These are phyloP conservation scores for Saccharomyces uvarum DNA, from an alignment of 1,139 yeast genomes.

Conservation along the genomic window DNA sequence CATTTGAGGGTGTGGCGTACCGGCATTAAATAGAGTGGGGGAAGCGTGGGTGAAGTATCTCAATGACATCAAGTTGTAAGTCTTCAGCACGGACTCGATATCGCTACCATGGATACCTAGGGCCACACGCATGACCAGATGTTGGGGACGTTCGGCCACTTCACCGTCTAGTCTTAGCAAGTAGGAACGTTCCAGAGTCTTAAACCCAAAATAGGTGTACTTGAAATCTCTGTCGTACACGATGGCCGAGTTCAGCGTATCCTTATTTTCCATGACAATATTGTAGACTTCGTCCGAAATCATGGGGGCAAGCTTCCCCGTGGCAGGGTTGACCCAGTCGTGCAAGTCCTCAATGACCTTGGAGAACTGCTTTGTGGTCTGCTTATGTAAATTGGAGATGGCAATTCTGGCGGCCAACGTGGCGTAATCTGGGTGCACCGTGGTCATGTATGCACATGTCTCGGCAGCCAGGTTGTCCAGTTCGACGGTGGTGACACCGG, in stretches of 20 bases:
- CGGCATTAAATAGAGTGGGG: constrained; percentile 84
- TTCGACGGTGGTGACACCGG: constrained; percentile 93
- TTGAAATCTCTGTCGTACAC: constrained; percentile 77
- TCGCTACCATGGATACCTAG: constrained; percentile 79
- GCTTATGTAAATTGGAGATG: constrained; percentile 90
- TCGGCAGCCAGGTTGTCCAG: constrained; percentile 95
- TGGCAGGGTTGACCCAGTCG: constrained; percentile 67
- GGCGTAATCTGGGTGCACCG: constrained; percentile 95
- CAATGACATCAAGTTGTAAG: constrained; percentile 77
- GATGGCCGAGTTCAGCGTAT: constrained; percentile 71
- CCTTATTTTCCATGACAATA: constrained; percentile 54
- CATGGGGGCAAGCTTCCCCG: constrained; percentile 68
- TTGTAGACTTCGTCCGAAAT: constrained; percentile 64
- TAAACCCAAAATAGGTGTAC: constrained; percentile 80
- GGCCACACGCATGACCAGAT: constrained; percentile 81
- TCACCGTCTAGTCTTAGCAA: constrained; percentile 61
- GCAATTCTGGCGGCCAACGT: constrained; percentile 94
- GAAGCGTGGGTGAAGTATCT: constrained; percentile 84
- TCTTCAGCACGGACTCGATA: constrained; percentile 63
- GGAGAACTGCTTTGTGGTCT: constrained; percentile 83
- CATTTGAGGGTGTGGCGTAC: constrained; percentile 80
- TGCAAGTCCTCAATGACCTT: constrained; percentile 65
- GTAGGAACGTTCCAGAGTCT: constrained; percentile 79
- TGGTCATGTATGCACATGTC: constrained; percentile 96
- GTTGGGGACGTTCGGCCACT: constrained; percentile 88